phyloP scores from a whole-genome alignment of 345 rosid species.

The Gossypium anomalum region DNA sequence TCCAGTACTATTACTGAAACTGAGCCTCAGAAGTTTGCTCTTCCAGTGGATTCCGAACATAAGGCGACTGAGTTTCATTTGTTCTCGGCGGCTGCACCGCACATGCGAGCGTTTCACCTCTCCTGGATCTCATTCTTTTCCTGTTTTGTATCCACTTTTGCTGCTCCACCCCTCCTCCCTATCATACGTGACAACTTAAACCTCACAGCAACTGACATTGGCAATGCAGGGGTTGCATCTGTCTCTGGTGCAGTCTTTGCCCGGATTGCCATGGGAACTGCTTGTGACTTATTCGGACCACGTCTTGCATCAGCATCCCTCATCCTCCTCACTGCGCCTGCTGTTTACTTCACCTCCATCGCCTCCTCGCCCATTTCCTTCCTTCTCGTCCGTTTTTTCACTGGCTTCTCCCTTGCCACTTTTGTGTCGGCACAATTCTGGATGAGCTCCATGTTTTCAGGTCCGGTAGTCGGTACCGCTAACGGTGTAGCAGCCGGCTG shows the following conservation, averaged over 20 bases:
- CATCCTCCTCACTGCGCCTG: conserved; percentile 78
- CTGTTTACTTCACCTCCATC: conserved; percentile 61
- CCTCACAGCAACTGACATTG: conserved; percentile 80
- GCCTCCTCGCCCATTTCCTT: conserved; percentile 62
- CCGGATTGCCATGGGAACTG: conserved; percentile 71
- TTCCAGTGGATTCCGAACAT: conserved; percentile 80
- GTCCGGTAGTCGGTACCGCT: conserved; percentile 67
- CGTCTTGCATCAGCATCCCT: conserved; percentile 87
- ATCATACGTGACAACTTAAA: conserved; percentile 75
- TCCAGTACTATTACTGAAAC: conserved; percentile 9
- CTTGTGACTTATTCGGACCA: conserved; percentile 82
- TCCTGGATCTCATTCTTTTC: conserved; percentile 85
- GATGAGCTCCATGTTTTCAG: conserved; percentile 93
- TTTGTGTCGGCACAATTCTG: conserved; percentile 95
- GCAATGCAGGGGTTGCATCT: conserved; percentile 88
- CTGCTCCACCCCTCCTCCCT: conserved; percentile 87
- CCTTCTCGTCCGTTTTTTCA: conserved; percentile 62
- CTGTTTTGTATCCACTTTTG: conserved; percentile 82
- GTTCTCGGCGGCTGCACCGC: conserved; percentile 67
- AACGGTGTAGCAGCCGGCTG: conserved; percentile 90
- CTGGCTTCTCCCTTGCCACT: conserved; percentile 76
- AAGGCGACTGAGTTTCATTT: conserved; percentile 67
- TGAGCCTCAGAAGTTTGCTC: conserved; percentile 39
- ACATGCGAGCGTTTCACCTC: conserved; percentile 85
- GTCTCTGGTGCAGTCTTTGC: conserved; percentile 90